A percentile compares a stretch with the other conserved stretches of the same genome.
Evolutionary conservation across 164 flowering plant species (phyloP).

Genomic region (Sextonia rubra): DNA sequence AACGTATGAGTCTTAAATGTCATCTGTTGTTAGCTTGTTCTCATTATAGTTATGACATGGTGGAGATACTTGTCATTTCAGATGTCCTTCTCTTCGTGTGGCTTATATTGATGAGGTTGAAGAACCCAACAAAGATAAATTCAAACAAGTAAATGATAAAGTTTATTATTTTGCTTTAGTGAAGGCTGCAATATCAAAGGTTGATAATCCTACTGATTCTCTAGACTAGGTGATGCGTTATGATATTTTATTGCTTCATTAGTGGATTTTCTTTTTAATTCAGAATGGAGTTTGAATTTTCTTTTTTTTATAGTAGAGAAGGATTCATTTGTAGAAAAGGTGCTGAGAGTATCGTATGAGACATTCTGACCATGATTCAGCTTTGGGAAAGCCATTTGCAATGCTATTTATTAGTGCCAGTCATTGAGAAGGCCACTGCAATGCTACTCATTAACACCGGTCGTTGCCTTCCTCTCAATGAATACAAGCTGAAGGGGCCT

Average conservation of each 20-base stretch:
- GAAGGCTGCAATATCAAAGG: constrained; percentile 75
- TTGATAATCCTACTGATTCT: constrained; percentile 50
- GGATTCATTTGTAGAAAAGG: too few species aligned
- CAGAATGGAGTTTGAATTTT: too few species aligned
- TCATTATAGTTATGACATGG: neutral
- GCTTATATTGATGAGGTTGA: constrained; percentile 98
- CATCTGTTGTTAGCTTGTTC: neutral
- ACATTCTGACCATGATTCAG: too few species aligned
- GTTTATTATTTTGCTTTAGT: constrained; percentile 80
- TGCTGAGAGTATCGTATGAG: too few species aligned
- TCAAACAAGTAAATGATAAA: constrained; percentile 60
- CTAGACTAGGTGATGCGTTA: constrained; percentile 67
- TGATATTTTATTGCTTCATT: neutral
- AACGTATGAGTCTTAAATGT: constrained; percentile 24
- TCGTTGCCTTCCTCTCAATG: too few species aligned
- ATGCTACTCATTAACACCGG: too few species aligned
- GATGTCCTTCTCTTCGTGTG: constrained; percentile 93
- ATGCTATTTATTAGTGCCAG: too few species aligned
- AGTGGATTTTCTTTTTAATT: neutral
- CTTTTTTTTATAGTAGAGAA: too few species aligned
- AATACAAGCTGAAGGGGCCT: too few species aligned
- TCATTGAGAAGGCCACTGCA: too few species aligned
- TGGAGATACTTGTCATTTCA: constrained; percentile 21
- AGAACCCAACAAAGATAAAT: constrained; percentile 56
- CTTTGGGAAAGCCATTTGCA: too few species aligned